Conservation (phyloP, 495 filamentous ascomycete species). For the Podospora bellae-mahoneyi region DNA sequence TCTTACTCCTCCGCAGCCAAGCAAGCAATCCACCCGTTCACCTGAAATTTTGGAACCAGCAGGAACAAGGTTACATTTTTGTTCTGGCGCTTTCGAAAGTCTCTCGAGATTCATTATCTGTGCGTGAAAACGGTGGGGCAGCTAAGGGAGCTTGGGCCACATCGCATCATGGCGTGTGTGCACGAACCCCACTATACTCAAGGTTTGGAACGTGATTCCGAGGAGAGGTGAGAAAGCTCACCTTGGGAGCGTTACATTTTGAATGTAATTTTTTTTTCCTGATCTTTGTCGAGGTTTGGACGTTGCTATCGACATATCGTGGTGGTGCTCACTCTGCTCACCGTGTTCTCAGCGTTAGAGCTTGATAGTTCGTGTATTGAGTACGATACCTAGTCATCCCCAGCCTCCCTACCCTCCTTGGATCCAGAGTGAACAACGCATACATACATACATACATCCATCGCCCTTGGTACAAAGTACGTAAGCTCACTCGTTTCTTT, state of each 20-base stretch:
- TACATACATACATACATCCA: not conserved
- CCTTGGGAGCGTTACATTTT: no score
- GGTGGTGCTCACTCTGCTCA: not conserved
- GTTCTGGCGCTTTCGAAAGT: no score
- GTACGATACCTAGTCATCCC: not conserved
- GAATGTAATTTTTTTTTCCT: no score
- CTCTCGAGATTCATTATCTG: not conserved
- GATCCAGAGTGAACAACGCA: not conserved
- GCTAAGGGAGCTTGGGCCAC: conserved; percentile 3
- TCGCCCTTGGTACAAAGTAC: not conserved
- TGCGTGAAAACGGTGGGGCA: not conserved
- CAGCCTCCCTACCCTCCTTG: not conserved
- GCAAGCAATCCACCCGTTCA: not conserved
- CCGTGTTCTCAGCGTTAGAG: not conserved
- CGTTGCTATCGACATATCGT: no score
- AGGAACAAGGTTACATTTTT: not conserved
- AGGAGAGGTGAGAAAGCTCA: no score
- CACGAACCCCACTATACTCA: not conserved
- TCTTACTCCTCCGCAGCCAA: not conserved
- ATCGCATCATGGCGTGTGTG: not conserved
- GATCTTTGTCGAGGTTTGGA: no score
- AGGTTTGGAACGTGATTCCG: no score
- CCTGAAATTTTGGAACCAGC: not conserved
- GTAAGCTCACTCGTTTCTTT: not conserved
- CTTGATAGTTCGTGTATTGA: no score